Evolutionary conservation across 257 asterid species (phyloP), one percentile per base, ranked within the genome.

Genomic region (Solanum piurae): DNA sequence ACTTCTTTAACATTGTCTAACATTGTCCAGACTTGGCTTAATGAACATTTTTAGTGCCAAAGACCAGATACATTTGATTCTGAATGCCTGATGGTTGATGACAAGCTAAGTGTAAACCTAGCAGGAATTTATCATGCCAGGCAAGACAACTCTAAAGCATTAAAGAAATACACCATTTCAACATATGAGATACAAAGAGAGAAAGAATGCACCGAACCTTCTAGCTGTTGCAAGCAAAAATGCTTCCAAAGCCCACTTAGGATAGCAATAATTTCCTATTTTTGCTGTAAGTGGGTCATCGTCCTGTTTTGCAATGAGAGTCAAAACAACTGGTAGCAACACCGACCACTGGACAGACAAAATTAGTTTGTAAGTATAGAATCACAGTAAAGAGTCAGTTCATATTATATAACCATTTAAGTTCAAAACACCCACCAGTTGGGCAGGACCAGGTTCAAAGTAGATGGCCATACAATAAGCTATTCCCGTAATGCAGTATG

Each of bases 161-260:
- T 36, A 87, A 42, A 64, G 89, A 55, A 83, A 36, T 10, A 27
- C 40, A 37, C 37, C 55, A 79, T 40, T 21, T 46, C 9, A 25
- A 44, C 40, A 86, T 60, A 20, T 33, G 5, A 8, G 31, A 77
- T 69, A 29, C 44, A 77, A 72, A 86, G 84, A 80, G 83, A 44
- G 42, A 86, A 76, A 37, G 84, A 36, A 12, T 25, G 87, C 38
- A 18, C 73, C 87, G 25, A 34, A 96, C 98, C 94, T 94, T 89
- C 90, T 91, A 12, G 99, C 98, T 89, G 95, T 96, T 86, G 99
- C 91, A 75, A 96, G 88, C 60, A 96, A 86, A 88, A 96, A 95
- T 84, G 98, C 99, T 94, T 96, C 98, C 88, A 96, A 89, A 74
- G 98, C 98, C 99, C 99, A 96, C 84, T 94, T 94, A 52, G 99